phyloP scores from a whole-genome alignment of 2,329 filamentous ascomycete genomes.

The Pseudogymnoascus sp. region DNA sequence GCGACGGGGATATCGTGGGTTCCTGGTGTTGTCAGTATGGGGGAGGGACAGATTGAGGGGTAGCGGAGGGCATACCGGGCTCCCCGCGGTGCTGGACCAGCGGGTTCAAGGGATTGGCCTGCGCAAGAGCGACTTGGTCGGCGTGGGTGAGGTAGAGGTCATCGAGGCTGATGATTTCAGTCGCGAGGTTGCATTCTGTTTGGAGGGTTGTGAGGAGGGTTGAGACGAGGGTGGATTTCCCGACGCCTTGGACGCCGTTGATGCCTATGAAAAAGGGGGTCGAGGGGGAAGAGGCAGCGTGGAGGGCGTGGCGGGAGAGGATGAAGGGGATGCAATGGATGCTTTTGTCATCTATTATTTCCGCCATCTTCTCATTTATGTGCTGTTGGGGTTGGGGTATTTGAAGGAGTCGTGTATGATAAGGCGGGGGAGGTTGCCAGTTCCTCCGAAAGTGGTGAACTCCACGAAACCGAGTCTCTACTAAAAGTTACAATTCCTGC shows the following conservation, averaged over 20 bases:
- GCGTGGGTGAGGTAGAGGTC: constrained; percentile 60
- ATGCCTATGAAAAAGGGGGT: constrained; percentile 76
- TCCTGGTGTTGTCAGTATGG: constrained; percentile 14
- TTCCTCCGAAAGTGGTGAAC: neutral
- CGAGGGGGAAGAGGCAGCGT: constrained; percentile 32
- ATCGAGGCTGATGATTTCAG: constrained; percentile 55
- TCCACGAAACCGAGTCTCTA: neutral
- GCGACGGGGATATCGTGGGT: constrained; percentile 59
- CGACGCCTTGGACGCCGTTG: constrained; percentile 85
- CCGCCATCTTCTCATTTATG: constrained; percentile 30
- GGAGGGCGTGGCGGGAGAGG: constrained; percentile 46
- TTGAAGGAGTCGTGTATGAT: neutral
- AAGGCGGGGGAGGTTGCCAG: neutral
- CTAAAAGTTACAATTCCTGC: neutral
- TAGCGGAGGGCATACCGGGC: constrained; percentile 34
- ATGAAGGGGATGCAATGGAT: constrained; percentile 72
- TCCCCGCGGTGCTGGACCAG: constrained; percentile 59
- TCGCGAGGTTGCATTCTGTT: constrained; percentile 42
- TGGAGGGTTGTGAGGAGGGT: constrained; percentile 50
- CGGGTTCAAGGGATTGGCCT: constrained; percentile 46
- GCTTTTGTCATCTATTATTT: constrained; percentile 68
- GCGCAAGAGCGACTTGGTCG: constrained; percentile 45
- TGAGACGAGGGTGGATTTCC: constrained; percentile 80
- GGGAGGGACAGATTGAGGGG: neutral
- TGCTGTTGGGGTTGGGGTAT: neutral